Evolutionary conservation across 306 rosid species (phyloP).

Genomic region (Rubus idaeus): DNA sequence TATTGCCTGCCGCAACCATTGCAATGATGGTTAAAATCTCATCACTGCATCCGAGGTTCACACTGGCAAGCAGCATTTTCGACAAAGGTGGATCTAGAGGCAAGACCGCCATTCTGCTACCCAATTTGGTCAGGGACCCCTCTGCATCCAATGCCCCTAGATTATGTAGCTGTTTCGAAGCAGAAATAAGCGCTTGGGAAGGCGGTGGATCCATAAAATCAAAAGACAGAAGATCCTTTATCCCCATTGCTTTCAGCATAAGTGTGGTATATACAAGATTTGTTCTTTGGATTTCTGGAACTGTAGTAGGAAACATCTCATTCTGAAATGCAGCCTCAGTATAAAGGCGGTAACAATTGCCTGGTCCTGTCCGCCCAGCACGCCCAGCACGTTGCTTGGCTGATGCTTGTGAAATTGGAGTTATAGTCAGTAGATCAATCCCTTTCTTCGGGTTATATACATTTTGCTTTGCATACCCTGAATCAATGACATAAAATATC

Average conservation of each 20-base stretch:
- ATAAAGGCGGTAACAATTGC: conserved; percentile 80
- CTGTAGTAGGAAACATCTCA: conserved; percentile 75
- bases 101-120: conserved; percentile 87
- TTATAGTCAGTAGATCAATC: conserved; percentile 72
- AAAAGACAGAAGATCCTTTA: conserved; percentile 69
- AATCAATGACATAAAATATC: conserved; percentile 78
- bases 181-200: conserved; percentile 78
- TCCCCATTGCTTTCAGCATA: conserved; percentile 81
- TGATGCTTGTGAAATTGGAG: conserved; percentile 89
- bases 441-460: conserved; percentile 84
- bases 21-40: conserved; percentile 86
- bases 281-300: conserved; percentile 82
- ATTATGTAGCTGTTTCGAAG: conserved; percentile 75
- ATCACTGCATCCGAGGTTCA: conserved; percentile 91
- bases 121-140: conserved; percentile 80
- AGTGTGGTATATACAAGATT: conserved; percentile 75
- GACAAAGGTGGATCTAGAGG: conserved; percentile 89
- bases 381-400: conserved; percentile 90
- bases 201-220: conserved; percentile 94
- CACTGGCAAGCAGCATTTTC: conserved; percentile 89
- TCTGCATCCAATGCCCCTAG: conserved; percentile 92
- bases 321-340: conserved; percentile 80
- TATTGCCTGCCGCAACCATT: conserved; percentile 86
- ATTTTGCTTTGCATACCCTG: conserved; percentile 89
- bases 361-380: conserved; percentile 90